phyloP scores from a whole-genome alignment of 1,139 yeast species.

The Sugiyamaella sp. region DNA sequence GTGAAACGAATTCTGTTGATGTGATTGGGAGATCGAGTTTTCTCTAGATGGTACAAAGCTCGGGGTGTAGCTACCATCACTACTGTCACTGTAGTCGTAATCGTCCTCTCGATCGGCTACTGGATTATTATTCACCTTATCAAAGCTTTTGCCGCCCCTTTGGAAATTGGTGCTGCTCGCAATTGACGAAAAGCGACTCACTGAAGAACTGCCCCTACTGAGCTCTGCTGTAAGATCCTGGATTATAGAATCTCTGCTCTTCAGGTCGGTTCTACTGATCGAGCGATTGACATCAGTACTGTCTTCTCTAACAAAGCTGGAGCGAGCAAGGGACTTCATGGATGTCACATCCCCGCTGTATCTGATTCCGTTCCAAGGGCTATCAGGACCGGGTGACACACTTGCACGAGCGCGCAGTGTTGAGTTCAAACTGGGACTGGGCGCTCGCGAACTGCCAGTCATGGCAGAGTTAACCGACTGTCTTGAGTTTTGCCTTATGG shows the following conservation, averaged over 20 bases:
- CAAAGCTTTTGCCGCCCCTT: constrained; percentile 5
- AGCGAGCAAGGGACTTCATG: constrained; percentile 11
- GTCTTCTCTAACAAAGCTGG: constrained; percentile 2
- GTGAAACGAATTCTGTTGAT: background rate
- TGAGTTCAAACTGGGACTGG: constrained; percentile 6
- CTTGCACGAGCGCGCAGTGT: constrained; percentile 2
- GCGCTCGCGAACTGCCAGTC: constrained; percentile 1
- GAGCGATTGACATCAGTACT: background rate
- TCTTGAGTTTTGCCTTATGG: constrained; percentile 5
- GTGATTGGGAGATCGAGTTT: constrained; percentile 11
- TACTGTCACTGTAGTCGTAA: constrained; percentile 18
- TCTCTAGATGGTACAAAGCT: constrained; percentile 14
- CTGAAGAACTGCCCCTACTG: constrained; percentile 22
- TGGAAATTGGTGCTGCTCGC: constrained; percentile 13
- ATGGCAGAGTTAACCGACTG: background rate
- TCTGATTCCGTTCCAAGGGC: constrained; percentile 16
- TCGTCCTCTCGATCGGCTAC: constrained; percentile 5
- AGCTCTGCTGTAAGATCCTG: constrained; percentile 34
- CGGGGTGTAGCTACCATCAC: constrained; percentile 13
- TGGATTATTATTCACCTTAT: constrained; percentile 13
- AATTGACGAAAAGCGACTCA: constrained; percentile 9
- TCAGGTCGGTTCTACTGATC: constrained; percentile 1
- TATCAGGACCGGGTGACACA: constrained; percentile 6
- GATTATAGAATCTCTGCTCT: constrained; percentile 30
- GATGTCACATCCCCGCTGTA: constrained; percentile 7